Evolutionary conservation across 2,329 filamentous ascomycete genomes (phyloP).

Genomic region (Talaromyces sp.): DNA sequence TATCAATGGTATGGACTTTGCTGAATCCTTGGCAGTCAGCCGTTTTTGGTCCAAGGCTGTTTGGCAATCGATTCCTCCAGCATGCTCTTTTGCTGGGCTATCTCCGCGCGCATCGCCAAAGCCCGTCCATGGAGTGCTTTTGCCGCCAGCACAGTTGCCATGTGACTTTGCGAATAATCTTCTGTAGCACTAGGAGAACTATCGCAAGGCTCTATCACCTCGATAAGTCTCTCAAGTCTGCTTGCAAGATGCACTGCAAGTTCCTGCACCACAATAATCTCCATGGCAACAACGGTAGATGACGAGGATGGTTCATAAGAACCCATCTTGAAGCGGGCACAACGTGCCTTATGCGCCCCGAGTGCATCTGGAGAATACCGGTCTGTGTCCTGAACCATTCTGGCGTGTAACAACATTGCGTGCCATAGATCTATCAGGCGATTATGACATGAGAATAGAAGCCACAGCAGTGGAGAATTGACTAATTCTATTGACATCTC

Average conservation of each 20-base stretch:
- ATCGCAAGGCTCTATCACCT: background rate
- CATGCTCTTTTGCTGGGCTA: background rate
- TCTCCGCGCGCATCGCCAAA: background rate
- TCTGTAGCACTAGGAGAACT: background rate
- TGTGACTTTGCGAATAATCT: background rate
- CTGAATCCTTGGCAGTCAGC: background rate
- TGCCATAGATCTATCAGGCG: slow-evolving; percentile 16
- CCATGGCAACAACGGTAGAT: slow-evolving; percentile 13
- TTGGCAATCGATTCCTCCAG: slow-evolving; percentile 11
- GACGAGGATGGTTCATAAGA: slow-evolving; percentile 15
- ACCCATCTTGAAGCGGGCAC: slow-evolving; percentile 14
- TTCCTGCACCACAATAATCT: slow-evolving; percentile 15
- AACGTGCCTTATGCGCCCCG: slow-evolving; percentile 2
- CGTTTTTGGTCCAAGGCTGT: background rate
- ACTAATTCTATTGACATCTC: background rate
- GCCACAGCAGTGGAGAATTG: slow-evolving; percentile 4
- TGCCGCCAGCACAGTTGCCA: background rate
- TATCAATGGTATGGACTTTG: background rate
- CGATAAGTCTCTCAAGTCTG: background rate
- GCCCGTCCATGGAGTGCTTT: slow-evolving; percentile 7
- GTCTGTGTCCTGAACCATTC: background rate
- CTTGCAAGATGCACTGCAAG: slow-evolving; percentile 11
- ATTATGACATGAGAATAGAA: slow-evolving; percentile 14
- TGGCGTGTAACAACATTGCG: slow-evolving; percentile 9
- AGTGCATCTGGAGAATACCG: background rate